Evolutionary conservation across 2,329 filamentous ascomycete genomes (phyloP).

Genomic region (Trichoderma sp.): DNA sequence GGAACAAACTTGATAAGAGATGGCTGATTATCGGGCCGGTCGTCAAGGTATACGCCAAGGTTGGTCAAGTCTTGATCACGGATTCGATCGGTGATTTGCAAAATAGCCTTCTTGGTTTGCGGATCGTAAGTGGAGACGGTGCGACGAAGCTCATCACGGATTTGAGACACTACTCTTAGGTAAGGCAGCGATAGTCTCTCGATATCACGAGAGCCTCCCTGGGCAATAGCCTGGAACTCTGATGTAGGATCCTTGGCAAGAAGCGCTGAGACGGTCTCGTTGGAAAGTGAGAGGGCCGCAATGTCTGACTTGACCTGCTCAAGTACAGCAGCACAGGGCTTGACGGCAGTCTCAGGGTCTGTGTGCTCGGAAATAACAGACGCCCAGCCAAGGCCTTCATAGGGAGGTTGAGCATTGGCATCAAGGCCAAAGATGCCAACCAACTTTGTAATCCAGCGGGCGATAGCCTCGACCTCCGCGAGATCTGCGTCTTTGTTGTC

Average conservation of each 20-base stretch:
- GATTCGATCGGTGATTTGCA: conserved; percentile 77
- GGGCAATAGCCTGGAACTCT: conserved; percentile 53
- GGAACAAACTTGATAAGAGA: conserved; percentile 74
- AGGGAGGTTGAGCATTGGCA: conserved; percentile 58
- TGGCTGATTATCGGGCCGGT: conserved; percentile 67
- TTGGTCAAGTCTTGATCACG: conserved; percentile 82
- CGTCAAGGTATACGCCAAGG: conserved; percentile 85
- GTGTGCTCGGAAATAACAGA: conserved; percentile 46
- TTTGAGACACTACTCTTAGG: conserved; percentile 56
- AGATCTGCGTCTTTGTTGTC: conserved; percentile 53
- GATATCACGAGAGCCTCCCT: conserved; percentile 53
- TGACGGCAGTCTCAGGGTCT: conserved; percentile 51
- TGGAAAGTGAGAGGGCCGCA: conserved; percentile 52
- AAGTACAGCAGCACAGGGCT: conserved; percentile 53
- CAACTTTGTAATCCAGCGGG: conserved; percentile 80
- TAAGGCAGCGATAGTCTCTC: conserved; percentile 60
- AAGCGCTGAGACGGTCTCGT: conserved; percentile 49
- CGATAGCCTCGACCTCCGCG: conserved; percentile 58
- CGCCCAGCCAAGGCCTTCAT: conserved; percentile 61
- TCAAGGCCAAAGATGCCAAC: conserved; percentile 85
- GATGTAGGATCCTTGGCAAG: conserved; percentile 49
- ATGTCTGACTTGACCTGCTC: conserved; percentile 53
- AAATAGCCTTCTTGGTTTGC: conserved; percentile 69
- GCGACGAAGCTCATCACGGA: conserved; percentile 65
- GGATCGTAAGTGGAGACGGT: conserved; percentile 53